Base-by-base conservation (phyloP, 2,329 filamentous ascomycete species). In the Chalaropsis ovoidea region DNA sequence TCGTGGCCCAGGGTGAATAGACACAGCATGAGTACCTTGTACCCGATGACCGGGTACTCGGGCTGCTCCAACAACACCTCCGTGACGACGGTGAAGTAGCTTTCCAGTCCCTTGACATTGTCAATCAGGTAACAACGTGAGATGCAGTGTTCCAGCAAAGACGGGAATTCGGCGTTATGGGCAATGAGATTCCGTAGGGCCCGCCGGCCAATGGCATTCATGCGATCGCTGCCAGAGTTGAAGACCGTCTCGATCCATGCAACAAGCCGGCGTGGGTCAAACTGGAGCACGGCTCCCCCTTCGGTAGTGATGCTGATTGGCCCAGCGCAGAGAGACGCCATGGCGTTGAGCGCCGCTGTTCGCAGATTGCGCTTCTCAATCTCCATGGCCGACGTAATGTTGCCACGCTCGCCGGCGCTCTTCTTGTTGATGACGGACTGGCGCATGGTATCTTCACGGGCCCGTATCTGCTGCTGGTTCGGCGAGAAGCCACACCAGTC, bases 401-500 rank as follows among this genome's bases (percentile, higher is more conserved):
- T 90, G 3, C 87, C 86, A 69, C 89, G 83, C 72, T 92, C 90
- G 13, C 86, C 85, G 19, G 86, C 75, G 22, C 87, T 84, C 66
- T 94, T 89, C 65, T 90, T 87, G 63, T 93, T 86, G 43, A 95
- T 86, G 69, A 94, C 81, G 2, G 89, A 90, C 70, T 92, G 88
- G 54, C 90, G 83, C 87, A 96, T 95, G 43, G 84, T 88, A 68
- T 95, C 88, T 75, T 96, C 92, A 68, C 90, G 82, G 67, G 87
- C 86, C 4, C 86, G 84, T 49, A 96, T 89, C 69, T 95, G 89
- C 15, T 78, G 80, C 73, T 95, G 90, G 69, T 96, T 96, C 0
- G 92, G 90, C 7, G 92, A 96, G 74, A 95, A 96, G 1, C 94
- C 94, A 73, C 94, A 99, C 95, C 95, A 99, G 69, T 97, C 93